Evolutionary conservation across 2,329 filamentous ascomycete species (phyloP), one percentile per base, ranked within the genome.

Genomic region (Ceratocystis ficicola): DNA sequence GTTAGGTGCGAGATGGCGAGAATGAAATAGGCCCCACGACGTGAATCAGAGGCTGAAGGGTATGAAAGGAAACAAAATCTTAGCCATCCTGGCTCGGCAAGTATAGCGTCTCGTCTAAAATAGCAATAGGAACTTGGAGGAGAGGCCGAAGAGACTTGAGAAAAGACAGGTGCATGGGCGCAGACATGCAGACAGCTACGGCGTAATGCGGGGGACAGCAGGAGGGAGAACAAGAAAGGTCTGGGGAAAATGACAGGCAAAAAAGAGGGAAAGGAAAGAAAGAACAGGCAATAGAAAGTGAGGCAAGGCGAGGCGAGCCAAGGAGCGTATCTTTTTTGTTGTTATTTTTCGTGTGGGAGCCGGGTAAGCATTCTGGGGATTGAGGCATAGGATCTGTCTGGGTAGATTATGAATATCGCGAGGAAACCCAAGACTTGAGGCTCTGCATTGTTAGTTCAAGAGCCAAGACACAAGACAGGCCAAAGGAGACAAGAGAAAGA

Each of bases 361-460:
- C 20, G 52, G 25, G 5, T 25, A 4, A 15, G 17, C 15, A 32
- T 59, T 30, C 25, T 30, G 25, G 52, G 28, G 28, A 59, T 30
- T 59, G 52, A n/a, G 52, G 52, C 52, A 59, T 28, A 59, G 52
- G 1, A 59, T 30, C 12, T 17, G 52, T 59, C 25, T 32, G 6
- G 15, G 52, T 36, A 59, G 6, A 59, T 59, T 59, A 17, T 32
- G 25, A 59, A 59, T 17, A 30, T 59, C 28, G 17, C 32, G 20
- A 52, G n/a, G 4, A 17, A 59, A n/a, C 17, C 52, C 52, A 59
- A 59, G 52, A 59, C 52, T 32, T 59, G 52, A 59, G 52, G 52
- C 52, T 59, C 28, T n/a, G 52, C 28, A 57, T 57, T 57, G 25
- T 32, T 57, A 10, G 32, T 10, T 36, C 10, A 25, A 7, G 20